phyloP scores from a whole-genome alignment of 306 rosid genomes.

The Herpetospermum pedunculosum region DNA sequence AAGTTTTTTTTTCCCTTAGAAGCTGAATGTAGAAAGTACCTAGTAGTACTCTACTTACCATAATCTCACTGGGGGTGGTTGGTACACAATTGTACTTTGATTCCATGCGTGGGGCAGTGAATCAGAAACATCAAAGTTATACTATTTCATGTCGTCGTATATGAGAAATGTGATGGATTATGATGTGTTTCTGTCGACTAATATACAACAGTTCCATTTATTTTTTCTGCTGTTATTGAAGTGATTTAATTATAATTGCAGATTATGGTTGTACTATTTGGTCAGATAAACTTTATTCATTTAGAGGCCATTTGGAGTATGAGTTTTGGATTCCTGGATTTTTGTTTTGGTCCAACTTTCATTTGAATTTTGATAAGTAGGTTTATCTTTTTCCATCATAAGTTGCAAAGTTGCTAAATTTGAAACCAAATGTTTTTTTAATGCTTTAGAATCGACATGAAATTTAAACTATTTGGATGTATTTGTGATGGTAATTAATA shows the following conservation, averaged over 20 bases:
- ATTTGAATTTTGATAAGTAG: no score
- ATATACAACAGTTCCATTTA: neutral
- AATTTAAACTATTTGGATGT: no score
- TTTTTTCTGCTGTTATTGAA: neutral
- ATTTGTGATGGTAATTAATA: no score
- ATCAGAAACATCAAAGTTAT: constrained; percentile 9
- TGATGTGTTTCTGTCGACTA: neutral
- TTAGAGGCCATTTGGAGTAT: neutral
- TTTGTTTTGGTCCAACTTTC: no score
- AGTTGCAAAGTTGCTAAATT: no score
- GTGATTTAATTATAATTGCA: neutral
- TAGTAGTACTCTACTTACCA: constrained; percentile 1
- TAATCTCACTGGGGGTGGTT: constrained; percentile 5
- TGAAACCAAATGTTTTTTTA: neutral
- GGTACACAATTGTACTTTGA: constrained; percentile 6
- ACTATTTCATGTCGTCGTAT: neutral
- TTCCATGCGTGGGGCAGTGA: constrained; percentile 13
- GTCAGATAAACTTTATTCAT: neutral
- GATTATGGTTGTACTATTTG: neutral
- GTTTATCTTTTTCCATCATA: no score
- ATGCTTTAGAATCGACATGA: neutral
- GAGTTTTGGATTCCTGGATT: no score
- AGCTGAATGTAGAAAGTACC: constrained; percentile 4
- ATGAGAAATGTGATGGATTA: constrained; percentile 5
- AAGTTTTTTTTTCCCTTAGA: neutral